phyloP scores from a whole-genome alignment of 768 basidiomycete species.

The Strobilomyces dryophilus region DNA sequence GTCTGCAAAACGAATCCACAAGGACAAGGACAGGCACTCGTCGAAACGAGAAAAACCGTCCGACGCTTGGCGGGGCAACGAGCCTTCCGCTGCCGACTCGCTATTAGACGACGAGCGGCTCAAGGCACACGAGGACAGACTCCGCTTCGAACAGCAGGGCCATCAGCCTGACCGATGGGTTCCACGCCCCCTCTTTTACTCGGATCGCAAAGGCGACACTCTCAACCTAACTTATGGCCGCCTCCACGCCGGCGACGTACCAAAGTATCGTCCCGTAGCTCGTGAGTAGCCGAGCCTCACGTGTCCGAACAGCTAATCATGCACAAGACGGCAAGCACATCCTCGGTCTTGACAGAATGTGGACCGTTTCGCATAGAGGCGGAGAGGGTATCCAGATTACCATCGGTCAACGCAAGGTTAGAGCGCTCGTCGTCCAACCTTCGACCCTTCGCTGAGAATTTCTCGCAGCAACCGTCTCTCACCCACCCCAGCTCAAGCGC shows the following conservation, averaged over 20 bases:
- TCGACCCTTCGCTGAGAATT: constrained; percentile 2
- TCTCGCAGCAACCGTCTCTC: constrained; percentile 43
- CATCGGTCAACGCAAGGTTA: constrained; percentile 43
- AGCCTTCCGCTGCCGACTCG: constrained; percentile 8
- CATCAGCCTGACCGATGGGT: constrained; percentile 23
- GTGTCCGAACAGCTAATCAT: constrained; percentile 45
- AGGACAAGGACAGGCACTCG: constrained; percentile 28
- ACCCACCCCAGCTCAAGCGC: constrained; percentile 54
- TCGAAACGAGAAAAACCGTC: constrained; percentile 30
- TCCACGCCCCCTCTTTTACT: constrained; percentile 45
- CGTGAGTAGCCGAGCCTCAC: constrained; percentile 39
- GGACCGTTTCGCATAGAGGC: constrained; percentile 46
- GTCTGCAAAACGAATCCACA: constrained; percentile 19
- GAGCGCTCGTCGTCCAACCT: neutral
- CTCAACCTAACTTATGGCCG: constrained; percentile 68
- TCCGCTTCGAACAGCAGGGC: constrained; percentile 16
- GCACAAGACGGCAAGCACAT: constrained; percentile 45
- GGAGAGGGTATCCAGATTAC: constrained; percentile 64
- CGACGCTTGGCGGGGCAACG: constrained; percentile 22
- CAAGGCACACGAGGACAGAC: constrained; percentile 35
- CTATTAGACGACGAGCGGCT: constrained; percentile 28
- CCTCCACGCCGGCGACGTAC: constrained; percentile 56
- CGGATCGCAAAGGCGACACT: constrained; percentile 63
- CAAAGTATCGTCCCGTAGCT: constrained; percentile 57
- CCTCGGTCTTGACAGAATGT: constrained; percentile 54